Evolutionary conservation across 495 filamentous ascomycete species (phyloP).

Genomic region (Jackrogersella minutella): DNA sequence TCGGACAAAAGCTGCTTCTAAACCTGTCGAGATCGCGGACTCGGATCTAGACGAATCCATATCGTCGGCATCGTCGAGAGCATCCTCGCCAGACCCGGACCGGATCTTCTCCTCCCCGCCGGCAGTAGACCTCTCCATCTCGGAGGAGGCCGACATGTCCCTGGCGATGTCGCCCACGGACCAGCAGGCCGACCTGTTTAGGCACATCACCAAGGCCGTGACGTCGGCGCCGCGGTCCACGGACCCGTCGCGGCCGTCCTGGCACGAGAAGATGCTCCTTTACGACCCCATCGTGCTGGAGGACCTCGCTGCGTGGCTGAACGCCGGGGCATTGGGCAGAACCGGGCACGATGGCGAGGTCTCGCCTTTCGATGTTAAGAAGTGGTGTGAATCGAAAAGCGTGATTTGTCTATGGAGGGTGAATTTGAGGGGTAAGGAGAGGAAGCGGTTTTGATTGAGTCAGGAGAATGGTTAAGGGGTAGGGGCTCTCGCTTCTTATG

Average conservation of each 20-base stretch:
- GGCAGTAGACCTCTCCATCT: conserved; percentile 44
- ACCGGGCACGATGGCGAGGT: conserved; percentile 74
- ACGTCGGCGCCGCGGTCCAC: conserved; percentile 58
- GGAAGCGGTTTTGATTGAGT: conserved; percentile 53
- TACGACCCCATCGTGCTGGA: conserved; percentile 93
- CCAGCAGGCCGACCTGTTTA: conserved; percentile 59
- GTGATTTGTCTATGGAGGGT: conserved; percentile 74
- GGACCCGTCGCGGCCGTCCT: conserved; percentile 64
- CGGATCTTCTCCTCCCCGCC: conserved; percentile 50
- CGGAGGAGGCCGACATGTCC: conserved; percentile 53
- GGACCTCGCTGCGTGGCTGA: conserved; percentile 85
- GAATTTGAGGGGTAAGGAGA: conserved; percentile 54
- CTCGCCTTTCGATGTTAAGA: conserved; percentile 64
- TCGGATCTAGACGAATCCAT: conserved; percentile 47
- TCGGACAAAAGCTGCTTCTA: conserved; percentile 19
- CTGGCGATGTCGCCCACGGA: conserved; percentile 45
- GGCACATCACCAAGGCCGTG: conserved; percentile 72
- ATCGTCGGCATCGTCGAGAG: conserved; percentile 46
- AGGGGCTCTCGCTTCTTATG: too few relatives aligned
- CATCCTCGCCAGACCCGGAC: conserved; percentile 47
- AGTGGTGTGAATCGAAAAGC: conserved; percentile 86
- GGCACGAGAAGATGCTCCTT: conserved; percentile 91
- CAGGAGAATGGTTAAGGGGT: neutral
- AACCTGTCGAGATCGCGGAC: conserved; percentile 69
- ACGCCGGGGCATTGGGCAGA: conserved; percentile 69